Conservation (phyloP, 106 monocot genomes). For the Allium fistulosum region DNA sequence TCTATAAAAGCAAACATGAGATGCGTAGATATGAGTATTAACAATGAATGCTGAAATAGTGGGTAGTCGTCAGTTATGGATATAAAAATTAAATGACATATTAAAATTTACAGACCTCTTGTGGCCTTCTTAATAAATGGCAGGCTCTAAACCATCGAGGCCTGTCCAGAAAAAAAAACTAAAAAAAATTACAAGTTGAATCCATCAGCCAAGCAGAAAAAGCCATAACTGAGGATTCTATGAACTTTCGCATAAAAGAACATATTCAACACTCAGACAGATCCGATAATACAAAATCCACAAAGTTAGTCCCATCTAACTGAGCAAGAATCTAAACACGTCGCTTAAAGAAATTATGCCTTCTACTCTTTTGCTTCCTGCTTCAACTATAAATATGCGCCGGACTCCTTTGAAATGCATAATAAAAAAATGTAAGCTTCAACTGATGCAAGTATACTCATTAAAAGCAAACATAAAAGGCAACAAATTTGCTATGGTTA, state of each 20-base stretch:
- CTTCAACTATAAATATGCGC: slow-evolving; percentile 59
- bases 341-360: slow-evolving; percentile 65
- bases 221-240: neutral
- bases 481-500: too few relatives aligned
- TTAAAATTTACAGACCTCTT: slow-evolving; percentile 35
- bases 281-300: neutral
- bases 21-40: too few relatives aligned
- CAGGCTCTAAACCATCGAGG: slow-evolving; percentile 27
- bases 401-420: slow-evolving; percentile 27
- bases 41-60: too few relatives aligned
- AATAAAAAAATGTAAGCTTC: too few relatives aligned
- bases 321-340: slow-evolving; percentile 57
- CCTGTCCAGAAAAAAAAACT: slow-evolving; percentile 17
- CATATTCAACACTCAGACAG: neutral
- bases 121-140: slow-evolving; percentile 23
- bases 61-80: too few relatives aligned
- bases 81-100: neutral
- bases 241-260: neutral
- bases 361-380: slow-evolving; percentile 62
- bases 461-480: too few relatives aligned
- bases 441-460: too few relatives aligned
- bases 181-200: slow-evolving; percentile 16
- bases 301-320: slow-evolving; percentile 12
- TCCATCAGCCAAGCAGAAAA: slow-evolving; percentile 14
- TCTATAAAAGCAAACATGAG: too few relatives aligned